phyloP scores from a whole-genome alignment of 1,139 yeast species.

The Spathaspora sp. region DNA sequence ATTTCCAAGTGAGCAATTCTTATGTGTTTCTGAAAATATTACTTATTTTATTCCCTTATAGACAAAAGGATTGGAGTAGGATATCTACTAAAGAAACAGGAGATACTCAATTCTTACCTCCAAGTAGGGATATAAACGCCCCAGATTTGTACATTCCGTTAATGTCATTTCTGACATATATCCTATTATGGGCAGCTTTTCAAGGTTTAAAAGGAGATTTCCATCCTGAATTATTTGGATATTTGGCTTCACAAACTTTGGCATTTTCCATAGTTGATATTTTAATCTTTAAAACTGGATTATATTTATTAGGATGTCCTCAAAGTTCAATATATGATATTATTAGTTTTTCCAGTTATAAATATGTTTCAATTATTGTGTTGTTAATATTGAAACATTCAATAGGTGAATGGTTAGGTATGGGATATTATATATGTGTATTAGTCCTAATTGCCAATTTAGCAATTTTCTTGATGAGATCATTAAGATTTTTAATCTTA shows the following conservation, averaged over 20 bases:
- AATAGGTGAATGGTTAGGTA: slow-evolving; percentile 27
- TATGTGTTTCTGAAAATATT: slow-evolving; percentile 76
- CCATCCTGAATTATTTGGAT: slow-evolving; percentile 91
- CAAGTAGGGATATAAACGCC: slow-evolving; percentile 83
- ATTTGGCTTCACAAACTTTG: slow-evolving; percentile 84
- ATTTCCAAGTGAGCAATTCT: slow-evolving; percentile 87
- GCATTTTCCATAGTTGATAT: slow-evolving; percentile 79
- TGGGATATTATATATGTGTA: slow-evolving; percentile 41
- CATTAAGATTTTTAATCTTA: slow-evolving; percentile 74
- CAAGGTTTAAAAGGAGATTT: slow-evolving; percentile 89
- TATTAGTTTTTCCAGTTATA: slow-evolving; percentile 90
- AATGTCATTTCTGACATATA: slow-evolving; percentile 89
- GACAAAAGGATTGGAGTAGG: slow-evolving; percentile 77
- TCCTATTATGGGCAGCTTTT: slow-evolving; percentile 78
- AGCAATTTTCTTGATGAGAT: slow-evolving; percentile 77
- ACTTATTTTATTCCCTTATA: slow-evolving; percentile 82
- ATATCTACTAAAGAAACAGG: slow-evolving; percentile 45
- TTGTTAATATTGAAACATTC: slow-evolving; percentile 50
- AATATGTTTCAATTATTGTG: slow-evolving; percentile 76
- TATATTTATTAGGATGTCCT: slow-evolving; percentile 49
- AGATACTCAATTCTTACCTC: slow-evolving; percentile 61
- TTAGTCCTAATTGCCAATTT: slow-evolving; percentile 48
- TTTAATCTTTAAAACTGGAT: slow-evolving; percentile 42
- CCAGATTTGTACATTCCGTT: slow-evolving; percentile 96
- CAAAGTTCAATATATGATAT: slow-evolving; percentile 73